These are phyloP conservation scores for Leptoxyphium fumago DNA, from an alignment of 2,329 filamentous ascomycete species.

Conservation along the genomic window DNA sequence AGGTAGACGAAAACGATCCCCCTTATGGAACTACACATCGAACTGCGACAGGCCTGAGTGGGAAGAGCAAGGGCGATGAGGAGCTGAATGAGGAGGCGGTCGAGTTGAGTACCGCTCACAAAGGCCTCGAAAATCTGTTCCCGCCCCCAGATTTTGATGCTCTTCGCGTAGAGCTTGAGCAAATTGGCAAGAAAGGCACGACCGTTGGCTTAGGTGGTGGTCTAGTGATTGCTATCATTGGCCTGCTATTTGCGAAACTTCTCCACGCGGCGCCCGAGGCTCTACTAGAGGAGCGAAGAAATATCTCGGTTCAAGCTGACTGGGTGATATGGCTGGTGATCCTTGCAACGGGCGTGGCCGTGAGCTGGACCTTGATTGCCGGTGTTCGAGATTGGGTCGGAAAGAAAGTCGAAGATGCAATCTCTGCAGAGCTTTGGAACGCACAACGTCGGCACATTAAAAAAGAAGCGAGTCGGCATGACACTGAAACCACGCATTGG, in stretches of 20 bases:
- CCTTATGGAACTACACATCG: slow-evolving; percentile 24
- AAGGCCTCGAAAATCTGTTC: slow-evolving; percentile 36
- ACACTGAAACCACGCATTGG: slow-evolving; percentile 56
- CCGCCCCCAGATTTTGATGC: slow-evolving; percentile 38
- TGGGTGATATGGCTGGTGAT: slow-evolving; percentile 9
- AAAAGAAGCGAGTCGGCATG: slow-evolving; percentile 28
- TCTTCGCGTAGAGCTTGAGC: slow-evolving; percentile 28
- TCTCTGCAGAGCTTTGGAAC: slow-evolving; percentile 57
- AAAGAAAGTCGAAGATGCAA: slow-evolving; percentile 46
- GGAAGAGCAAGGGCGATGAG: slow-evolving; percentile 29
- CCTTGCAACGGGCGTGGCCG: slow-evolving; percentile 4
- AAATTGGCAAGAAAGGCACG: slow-evolving; percentile 31
- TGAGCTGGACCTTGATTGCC: slow-evolving; percentile 10
- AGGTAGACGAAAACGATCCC: slow-evolving; percentile 30
- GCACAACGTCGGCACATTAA: slow-evolving; percentile 42
- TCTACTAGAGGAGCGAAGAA: background rate
- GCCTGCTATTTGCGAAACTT: slow-evolving; percentile 15
- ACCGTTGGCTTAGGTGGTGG: slow-evolving; percentile 23
- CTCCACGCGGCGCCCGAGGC: slow-evolving; percentile 3
- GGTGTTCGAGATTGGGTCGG: slow-evolving; percentile 40
- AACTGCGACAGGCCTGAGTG: slow-evolving; percentile 31
- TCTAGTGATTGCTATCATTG: slow-evolving; percentile 11
- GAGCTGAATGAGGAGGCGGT: slow-evolving; percentile 29
- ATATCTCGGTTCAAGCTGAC: background rate
- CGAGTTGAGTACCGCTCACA: slow-evolving; percentile 28